These are phyloP conservation scores for Fagus sylvatica DNA, from an alignment of 306 rosid species.

Conservation along the genomic window DNA sequence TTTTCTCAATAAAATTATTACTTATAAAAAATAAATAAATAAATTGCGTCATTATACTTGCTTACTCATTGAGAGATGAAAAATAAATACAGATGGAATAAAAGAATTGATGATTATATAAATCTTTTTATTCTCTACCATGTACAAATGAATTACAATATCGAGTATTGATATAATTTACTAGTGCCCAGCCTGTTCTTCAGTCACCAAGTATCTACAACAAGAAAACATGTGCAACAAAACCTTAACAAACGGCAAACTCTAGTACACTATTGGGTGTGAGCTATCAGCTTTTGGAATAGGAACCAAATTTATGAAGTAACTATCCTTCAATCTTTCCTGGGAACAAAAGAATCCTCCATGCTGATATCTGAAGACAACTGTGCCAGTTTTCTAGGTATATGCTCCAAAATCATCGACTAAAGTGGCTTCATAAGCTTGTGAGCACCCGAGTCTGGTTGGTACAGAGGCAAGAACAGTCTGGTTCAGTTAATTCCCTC, in stretches of 20 bases:
- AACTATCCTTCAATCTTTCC: neutral
- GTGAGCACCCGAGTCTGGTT: constrained; percentile 48
- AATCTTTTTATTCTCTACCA: constrained; percentile 1
- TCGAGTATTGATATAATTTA: neutral
- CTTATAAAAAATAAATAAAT: no score
- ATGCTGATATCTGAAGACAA: neutral
- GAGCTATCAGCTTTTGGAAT: neutral
- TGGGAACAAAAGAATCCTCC: neutral
- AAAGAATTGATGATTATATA: neutral
- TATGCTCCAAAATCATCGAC: neutral
- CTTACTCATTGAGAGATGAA: neutral
- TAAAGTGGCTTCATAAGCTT: constrained; percentile 17
- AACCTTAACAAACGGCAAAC: neutral
- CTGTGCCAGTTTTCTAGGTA: neutral
- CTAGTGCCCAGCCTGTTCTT: neutral
- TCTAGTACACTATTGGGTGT: neutral
- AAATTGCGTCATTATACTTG: neutral
- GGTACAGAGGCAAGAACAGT: constrained; percentile 76
- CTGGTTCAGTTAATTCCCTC: constrained; percentile 42
- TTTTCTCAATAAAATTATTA: no score
- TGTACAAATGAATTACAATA: constrained; percentile 5
- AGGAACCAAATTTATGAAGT: neutral
- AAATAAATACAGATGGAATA: neutral
- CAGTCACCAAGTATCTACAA: neutral
- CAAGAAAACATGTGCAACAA: neutral